Percentiles rank a stretch among this genome's conserved stretches.
Conservation (phyloP, 192 early-diverging fungal genomes). For the Umbelopsis sp. region DNA sequence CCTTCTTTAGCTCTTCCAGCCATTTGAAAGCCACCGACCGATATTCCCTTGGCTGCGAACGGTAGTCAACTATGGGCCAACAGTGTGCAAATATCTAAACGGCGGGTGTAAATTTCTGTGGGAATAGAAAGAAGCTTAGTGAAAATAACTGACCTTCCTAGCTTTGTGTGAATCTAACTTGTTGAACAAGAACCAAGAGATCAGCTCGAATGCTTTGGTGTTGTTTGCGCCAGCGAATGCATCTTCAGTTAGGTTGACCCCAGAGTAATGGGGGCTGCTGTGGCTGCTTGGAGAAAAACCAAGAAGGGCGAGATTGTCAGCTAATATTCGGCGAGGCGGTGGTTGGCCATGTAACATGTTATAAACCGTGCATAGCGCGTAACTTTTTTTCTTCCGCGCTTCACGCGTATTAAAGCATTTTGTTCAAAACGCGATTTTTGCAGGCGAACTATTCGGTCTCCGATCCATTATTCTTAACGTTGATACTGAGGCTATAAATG, state of each 20-base stretch:
- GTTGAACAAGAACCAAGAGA: slow-evolving; percentile 33
- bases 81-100: slow-evolving; percentile 9
- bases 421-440: not conserved
- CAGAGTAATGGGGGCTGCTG: not conserved
- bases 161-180: slow-evolving; percentile 25
- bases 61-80: slow-evolving; percentile 32
- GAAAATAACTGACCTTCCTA: not conserved
- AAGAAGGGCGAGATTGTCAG: slow-evolving; percentile 27
- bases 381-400: not conserved
- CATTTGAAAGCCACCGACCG: slow-evolving; percentile 25
- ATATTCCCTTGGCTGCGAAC: slow-evolving; percentile 19
- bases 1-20: slow-evolving; percentile 26
- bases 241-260: not conserved
- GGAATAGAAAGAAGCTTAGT: not conserved
- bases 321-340: slow-evolving; percentile 6
- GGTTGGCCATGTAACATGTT: not conserved
- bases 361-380: not conserved
- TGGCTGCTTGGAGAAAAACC: slow-evolving; percentile 23
- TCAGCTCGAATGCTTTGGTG: slow-evolving; percentile 33
- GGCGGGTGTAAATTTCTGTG: not conserved
- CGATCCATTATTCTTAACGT: not conserved
- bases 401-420: not conserved
- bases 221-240: slow-evolving; percentile 28
- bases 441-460: not conserved
- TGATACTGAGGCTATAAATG: not conserved